Evolutionary conservation across 257 asterid species (phyloP).

Genomic region (Lavandula angustifolia): DNA sequence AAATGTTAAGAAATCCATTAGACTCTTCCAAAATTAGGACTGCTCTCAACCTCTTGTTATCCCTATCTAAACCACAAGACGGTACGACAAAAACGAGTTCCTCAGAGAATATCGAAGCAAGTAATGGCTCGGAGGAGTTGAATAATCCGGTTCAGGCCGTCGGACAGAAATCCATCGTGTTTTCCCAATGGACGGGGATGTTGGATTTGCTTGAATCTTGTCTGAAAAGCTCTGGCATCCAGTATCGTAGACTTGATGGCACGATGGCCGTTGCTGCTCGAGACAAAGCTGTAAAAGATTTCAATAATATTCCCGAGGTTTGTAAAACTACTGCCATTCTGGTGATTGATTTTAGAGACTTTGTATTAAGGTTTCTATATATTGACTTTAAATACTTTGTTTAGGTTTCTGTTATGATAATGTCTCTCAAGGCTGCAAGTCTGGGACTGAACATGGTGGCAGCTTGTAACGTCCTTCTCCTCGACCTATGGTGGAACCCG

Average conservation of each 20-base stretch:
- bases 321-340: slow-evolving; percentile 32
- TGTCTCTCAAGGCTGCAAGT: slow-evolving; percentile 98
- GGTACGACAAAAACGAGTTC: slow-evolving; percentile 30
- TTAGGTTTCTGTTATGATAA: slow-evolving; percentile 88
- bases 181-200: slow-evolving; percentile 99
- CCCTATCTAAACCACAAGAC: slow-evolving; percentile 51
- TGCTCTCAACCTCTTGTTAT: slow-evolving; percentile 67
- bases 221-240: slow-evolving; percentile 61
- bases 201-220: slow-evolving; percentile 87
- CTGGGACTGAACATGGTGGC: slow-evolving; percentile 98
- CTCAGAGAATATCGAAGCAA: slow-evolving; percentile 33
- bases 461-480: slow-evolving; percentile 85
- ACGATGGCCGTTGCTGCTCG: slow-evolving; percentile 89
- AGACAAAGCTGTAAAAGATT: slow-evolving; percentile 95
- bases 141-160: slow-evolving; percentile 32
- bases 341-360: background rate
- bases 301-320: slow-evolving; percentile 87
- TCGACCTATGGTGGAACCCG: slow-evolving; percentile 99
- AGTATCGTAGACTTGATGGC: slow-evolving; percentile 94
- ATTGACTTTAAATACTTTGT: slow-evolving; percentile 28
- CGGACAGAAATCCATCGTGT: slow-evolving; percentile 92
- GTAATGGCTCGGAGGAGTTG: slow-evolving; percentile 35
- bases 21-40: slow-evolving; percentile 90
- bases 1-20: slow-evolving; percentile 42
- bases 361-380: background rate